Conservation (phyloP, 2,329 filamentous ascomycete genomes). For the Colletotrichum sp. region DNA sequence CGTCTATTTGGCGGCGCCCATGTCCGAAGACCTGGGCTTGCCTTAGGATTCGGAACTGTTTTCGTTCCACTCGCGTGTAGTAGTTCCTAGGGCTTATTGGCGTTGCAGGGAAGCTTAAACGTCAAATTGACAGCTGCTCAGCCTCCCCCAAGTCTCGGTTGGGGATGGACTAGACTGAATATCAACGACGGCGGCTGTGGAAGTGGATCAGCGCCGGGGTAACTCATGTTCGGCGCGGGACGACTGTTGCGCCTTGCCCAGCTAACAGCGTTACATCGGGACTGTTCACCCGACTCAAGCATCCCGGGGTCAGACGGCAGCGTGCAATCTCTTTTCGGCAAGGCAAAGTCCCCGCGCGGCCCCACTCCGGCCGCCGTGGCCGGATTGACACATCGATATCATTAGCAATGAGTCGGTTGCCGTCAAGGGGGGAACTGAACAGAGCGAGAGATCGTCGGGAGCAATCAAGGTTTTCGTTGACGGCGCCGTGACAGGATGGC, state of each 20-base stretch:
- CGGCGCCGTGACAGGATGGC: background rate
- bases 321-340: background rate
- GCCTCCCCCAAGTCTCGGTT: background rate
- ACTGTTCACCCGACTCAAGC: background rate
- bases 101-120: background rate
- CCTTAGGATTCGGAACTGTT: background rate
- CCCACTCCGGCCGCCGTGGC: background rate
- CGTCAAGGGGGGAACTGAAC: background rate
- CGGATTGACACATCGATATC: slow-evolving; percentile 6
- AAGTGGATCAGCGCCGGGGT: slow-evolving; percentile 4
- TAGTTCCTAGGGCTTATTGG: background rate
- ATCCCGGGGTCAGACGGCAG: background rate
- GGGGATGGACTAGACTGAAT: background rate
- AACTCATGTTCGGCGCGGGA: slow-evolving; percentile 8
- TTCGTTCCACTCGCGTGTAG: background rate
- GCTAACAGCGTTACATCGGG: background rate
- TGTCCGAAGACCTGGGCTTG: background rate
- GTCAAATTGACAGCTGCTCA: background rate
- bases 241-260: slow-evolving; percentile 9
- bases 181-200: background rate
- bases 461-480: background rate
- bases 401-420: background rate
- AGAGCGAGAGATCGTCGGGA: background rate
- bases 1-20: background rate
- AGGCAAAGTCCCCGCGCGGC: background rate